Evolutionary conservation across 2,329 filamentous ascomycete genomes (phyloP), one percentile per base, ranked within the genome.

Genomic region (Aspergillus novofumigatus): DNA sequence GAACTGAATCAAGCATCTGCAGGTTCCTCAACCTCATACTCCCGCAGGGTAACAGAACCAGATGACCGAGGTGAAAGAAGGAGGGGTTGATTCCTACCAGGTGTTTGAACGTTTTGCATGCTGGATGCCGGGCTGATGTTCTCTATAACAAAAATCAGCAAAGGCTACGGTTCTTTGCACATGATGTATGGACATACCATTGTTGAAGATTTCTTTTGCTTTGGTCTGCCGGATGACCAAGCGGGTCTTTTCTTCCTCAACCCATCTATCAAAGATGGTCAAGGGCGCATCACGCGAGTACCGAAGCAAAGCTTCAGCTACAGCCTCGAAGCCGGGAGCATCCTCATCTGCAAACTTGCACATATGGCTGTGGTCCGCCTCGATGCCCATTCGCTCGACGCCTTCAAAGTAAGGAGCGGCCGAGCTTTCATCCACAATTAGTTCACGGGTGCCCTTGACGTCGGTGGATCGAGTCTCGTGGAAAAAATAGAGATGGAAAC

Each of bases 401-500:
- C 87, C 87, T 5, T 86, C 85, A 14, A 90, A 76, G 54, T 84
- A 83, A 0, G 89, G 89, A 20, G 86, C 83, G 1, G 89, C 89
- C 1, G 88, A 91, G 49, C 78, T 78, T 54, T 88, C 80, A 57
- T 91, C 87, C 2, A 92, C 89, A 41, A 92, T 82, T 58, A 89
- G 75, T 53, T 81, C 69, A 6, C 77, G 85, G 0, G 84, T 84
- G 2, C 84, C 85, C 63, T 83, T 87, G 38, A 91, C 65, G 61
- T 90, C 84, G 0, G 87, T 90, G 59, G 86, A 87, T 63, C 87
- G 84, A 49, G 86, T 87, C 68, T 92, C 89, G 55, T 91, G 88
- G 41, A 86, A 89, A 81, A 91, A 90, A 65, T 89, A 88, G 52
- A 92, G 85, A 62, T 85, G 82, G 67, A 90, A 91, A 1, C 85